A percentile compares a stretch with the other conserved stretches of the same genome.
Evolutionary conservation across 176 grass and related monocot species (phyloP).

Genomic region (Bonia amplexicaulis): DNA sequence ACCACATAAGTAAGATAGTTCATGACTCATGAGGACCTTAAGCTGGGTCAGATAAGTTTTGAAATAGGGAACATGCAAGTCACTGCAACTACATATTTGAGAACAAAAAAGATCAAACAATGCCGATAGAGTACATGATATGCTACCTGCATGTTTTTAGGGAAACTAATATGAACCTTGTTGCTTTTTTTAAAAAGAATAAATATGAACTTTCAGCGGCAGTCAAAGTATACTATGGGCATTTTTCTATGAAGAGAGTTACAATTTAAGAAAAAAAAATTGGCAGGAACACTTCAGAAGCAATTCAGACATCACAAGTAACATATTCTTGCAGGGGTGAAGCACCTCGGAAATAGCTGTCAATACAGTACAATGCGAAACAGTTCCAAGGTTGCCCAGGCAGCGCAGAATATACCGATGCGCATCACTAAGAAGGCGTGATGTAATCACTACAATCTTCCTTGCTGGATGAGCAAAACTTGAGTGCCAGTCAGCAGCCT

Average conservation of each 20-base stretch:
- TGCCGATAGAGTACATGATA: not conserved
- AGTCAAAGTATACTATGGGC: not conserved
- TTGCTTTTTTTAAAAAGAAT: not conserved
- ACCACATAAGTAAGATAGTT: not conserved
- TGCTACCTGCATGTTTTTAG: not conserved
- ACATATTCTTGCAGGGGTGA: slow-evolving; percentile 35
- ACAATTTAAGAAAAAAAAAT: not conserved
- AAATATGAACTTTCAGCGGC: not conserved
- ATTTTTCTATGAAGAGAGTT: not conserved
- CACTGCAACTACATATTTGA: not conserved
- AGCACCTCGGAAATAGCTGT: slow-evolving; percentile 87
- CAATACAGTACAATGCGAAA: slow-evolving; percentile 72
- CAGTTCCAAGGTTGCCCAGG: slow-evolving; percentile 58
- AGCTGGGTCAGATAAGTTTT: not conserved
- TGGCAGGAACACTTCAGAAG: slow-evolving; percentile 15
- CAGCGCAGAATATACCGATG: slow-evolving; percentile 90
- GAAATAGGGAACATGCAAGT: slow-evolving; percentile 4
- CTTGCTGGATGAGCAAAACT: slow-evolving; percentile 57
- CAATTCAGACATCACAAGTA: slow-evolving; percentile 8
- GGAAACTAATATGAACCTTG: not conserved
- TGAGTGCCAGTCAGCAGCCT: slow-evolving; percentile 72
- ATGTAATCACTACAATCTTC: slow-evolving; percentile 77
- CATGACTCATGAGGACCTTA: slow-evolving; percentile 5
- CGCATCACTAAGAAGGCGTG: slow-evolving; percentile 79
- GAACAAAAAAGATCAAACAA: not conserved